Evolutionary conservation across 1,139 yeast species (phyloP), one percentile per base, ranked within the genome.

Genomic region (Suhomyces wounanorum): DNA sequence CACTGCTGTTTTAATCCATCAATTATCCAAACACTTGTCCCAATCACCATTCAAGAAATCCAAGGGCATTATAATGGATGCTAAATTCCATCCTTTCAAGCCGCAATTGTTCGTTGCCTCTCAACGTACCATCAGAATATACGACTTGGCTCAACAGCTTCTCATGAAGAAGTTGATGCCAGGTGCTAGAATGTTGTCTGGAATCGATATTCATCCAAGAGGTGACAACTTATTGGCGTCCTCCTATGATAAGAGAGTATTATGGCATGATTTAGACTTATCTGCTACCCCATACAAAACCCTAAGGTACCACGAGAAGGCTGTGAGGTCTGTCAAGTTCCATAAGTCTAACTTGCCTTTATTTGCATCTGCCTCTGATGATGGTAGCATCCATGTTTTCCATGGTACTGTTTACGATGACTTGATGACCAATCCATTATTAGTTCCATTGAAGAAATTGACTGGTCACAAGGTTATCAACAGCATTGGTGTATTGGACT

Each of bases 371-470:
- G 96, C 96, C n/a, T 85, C 96, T 28, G 99, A 94, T 68, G 99
- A 94, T 70, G 98, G 98, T 28, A 73, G 79, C 42, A 85, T 94
- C 59, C 96, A 95, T 72, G 89, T 95, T 31, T 90, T 95, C 90
- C 99, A 94, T 69, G 96, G 96, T 43, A 87, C 96, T 9, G 97
- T 95, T 11, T 94, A 92, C 69, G 98, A 94, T 66, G 99, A 94
- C 69, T 80, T 89, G 69, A 86, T 91, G 90, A 89, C 96, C 60
- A 94, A 92, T 69, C 98, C 99, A 54, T 77, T 94, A 68, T 82
- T 94, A 62, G 99, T 94, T 46, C 99, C 99, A 49, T 81, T 95
- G 70, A 95, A 94, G 82, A 91, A 92, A 67, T 78, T 95, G 65
- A 83, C 87, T 46, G 99, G 98, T n/a, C 99, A 94, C 72, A 85